Base-by-base conservation (phyloP, 2,329 filamentous ascomycete species). In the Dothidotthia symphoricarpi region DNA sequence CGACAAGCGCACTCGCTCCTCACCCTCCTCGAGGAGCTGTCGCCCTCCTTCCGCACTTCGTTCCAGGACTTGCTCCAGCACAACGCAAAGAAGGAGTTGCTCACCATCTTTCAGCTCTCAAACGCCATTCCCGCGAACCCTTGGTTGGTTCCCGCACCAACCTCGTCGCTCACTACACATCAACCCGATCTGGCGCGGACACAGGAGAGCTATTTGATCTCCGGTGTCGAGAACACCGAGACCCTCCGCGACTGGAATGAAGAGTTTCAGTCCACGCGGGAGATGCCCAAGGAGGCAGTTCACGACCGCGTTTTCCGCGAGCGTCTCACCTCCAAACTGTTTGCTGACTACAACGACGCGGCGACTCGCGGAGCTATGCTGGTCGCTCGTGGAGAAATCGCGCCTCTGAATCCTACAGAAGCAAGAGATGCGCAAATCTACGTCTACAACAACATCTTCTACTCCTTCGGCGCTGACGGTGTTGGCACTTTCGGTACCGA, bases 361-460 rank as follows among this genome's bases (percentile, higher is more conserved):
- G 93, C 94, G 39, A 86, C 89, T 27, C 83, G 88, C 45, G 93
- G 93, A 46, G 91, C 93, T 22, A 86, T 96, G 30, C 75, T 97
- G 52, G 91, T 98, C 36, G 91, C 90, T 16, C 81, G 88, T 40
- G 93, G 93, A 36, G 93, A 98, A 67, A 86, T 98, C 48, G 83
- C 89, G 14, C 88, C 93, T 6, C 72, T 98, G 37, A 98, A 98
- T 71, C 94, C 93, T 6, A 97, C 91, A 0, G 93, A 98, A 70
- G 83, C 78, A 48, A 81, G 78, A 52, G 91, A 98, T 66, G 93
- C 93, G 3, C 93, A 98, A 67, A 98, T 98, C 51, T 98, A 95
- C 60, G 91, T 98, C 16, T 96, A 97, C 75, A 97, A 97, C 76
- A 98, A 98, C 70, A 89, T 98, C 53, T 98, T 98, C 75, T 98